These are phyloP conservation scores for Colletotrichum tamarilloi DNA, from an alignment of 2,329 filamentous ascomycete species.

Conservation along the genomic window DNA sequence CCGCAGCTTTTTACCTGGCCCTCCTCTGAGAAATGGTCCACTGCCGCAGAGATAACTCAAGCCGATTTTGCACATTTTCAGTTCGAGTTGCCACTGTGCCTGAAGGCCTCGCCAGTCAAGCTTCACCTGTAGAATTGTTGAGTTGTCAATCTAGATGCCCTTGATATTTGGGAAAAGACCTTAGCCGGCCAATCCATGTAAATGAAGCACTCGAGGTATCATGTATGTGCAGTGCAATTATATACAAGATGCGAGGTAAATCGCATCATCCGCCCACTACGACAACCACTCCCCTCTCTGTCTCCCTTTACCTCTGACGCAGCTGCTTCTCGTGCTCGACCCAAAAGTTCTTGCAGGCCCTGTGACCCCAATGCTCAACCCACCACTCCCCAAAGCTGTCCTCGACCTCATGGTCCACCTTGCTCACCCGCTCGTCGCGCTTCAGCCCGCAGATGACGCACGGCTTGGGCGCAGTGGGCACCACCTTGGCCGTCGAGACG, in stretches of 20 bases:
- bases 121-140: not conserved
- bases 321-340: conserved; percentile 77
- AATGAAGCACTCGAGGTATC: conserved; percentile 23
- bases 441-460: conserved; percentile 91
- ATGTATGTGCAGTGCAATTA: conserved; percentile 14
- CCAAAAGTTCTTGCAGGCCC: conserved; percentile 88
- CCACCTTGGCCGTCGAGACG: conserved; percentile 77
- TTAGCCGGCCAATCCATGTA: not conserved
- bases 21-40: not conserved
- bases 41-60: not conserved
- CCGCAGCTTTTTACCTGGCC: not conserved
- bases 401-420: conserved; percentile 80
- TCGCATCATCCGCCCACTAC: not conserved
- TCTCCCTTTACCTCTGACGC: conserved; percentile 68
- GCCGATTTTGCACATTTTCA: not conserved
- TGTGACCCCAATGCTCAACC: conserved; percentile 88
- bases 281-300: not conserved
- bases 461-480: conserved; percentile 76
- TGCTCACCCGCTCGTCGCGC: conserved; percentile 83
- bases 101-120: conserved; percentile 6
- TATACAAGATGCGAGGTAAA: not conserved
- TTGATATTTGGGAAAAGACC: not conserved
- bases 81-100: not conserved
- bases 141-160: not conserved
- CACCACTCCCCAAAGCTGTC: conserved; percentile 98